These are phyloP conservation scores for Sequoia sempervirens DNA, from an alignment of 75 land plant species.

Conservation along the genomic window DNA sequence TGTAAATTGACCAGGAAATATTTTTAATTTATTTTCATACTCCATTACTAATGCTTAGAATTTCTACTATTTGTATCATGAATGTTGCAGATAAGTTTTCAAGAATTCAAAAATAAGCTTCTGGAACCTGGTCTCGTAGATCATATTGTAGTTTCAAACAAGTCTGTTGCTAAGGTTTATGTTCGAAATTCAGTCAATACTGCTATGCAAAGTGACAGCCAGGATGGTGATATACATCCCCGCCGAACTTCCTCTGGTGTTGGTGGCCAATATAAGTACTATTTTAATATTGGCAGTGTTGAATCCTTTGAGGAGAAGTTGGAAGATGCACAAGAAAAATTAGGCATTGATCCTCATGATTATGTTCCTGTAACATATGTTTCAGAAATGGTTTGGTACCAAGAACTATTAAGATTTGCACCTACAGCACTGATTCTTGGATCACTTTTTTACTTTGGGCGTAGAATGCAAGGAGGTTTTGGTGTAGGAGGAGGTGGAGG, in stretches of 20 bases:
- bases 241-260: slow-evolving; percentile 17
- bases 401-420: slow-evolving; percentile 60
- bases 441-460: slow-evolving; percentile 36
- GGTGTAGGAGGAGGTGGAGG: slow-evolving; percentile 64
- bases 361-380: slow-evolving; percentile 89
- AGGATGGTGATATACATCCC: slow-evolving; percentile 11
- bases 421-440: slow-evolving; percentile 62
- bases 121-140: slow-evolving; percentile 95
- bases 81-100: slow-evolving; percentile 86
- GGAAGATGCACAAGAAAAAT: slow-evolving; percentile 76
- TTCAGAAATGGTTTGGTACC: slow-evolving; percentile 64
- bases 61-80: slow-evolving; percentile 3
- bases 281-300: slow-evolving; percentile 78
- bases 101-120: slow-evolving; percentile 94
- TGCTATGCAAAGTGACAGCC: slow-evolving; percentile 15
- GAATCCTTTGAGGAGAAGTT: slow-evolving; percentile 86
- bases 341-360: slow-evolving; percentile 79
- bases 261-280: slow-evolving; percentile 47
- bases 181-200: slow-evolving; percentile 34
- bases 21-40: not conserved
- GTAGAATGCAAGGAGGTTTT: slow-evolving; percentile 73
- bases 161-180: slow-evolving; percentile 93
- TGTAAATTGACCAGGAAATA: not conserved
- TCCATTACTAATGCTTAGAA: not conserved
- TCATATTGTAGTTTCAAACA: slow-evolving; percentile 86